A percentile compares a stretch with the other conserved stretches of the same genome.
Evolutionary conservation across 345 rosid species (phyloP).

Genomic region (Syzygium oleosum): DNA sequence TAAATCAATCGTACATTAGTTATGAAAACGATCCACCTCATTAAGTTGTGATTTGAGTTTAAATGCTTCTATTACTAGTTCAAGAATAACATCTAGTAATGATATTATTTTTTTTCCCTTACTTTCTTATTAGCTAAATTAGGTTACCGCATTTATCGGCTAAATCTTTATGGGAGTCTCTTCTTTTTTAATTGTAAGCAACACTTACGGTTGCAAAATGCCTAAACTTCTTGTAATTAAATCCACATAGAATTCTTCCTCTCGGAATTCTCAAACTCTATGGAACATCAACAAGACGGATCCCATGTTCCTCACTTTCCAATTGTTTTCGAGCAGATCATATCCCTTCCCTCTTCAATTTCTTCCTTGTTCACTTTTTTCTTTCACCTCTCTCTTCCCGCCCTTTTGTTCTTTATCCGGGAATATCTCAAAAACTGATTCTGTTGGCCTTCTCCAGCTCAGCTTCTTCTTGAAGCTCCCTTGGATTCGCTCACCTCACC

Average conservation of each 20-base stretch:
- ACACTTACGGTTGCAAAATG: too few species aligned
- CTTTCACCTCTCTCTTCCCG: too few species aligned
- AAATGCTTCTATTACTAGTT: not conserved
- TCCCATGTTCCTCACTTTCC: not conserved
- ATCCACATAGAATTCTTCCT: not conserved
- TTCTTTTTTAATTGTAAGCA: not conserved
- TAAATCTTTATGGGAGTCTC: not conserved
- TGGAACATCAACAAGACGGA: not conserved
- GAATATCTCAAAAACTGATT: too few species aligned
- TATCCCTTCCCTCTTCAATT: too few species aligned
- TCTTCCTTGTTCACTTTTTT: too few species aligned
- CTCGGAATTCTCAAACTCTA: not conserved
- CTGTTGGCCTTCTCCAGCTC: too few species aligned
- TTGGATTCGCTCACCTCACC: too few species aligned
- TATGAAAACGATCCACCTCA: not conserved
- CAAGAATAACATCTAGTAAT: not conserved
- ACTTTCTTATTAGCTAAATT: not conserved
- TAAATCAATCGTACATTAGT: too few species aligned
- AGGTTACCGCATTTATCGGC: not conserved
- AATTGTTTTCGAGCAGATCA: not conserved
- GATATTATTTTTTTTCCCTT: not conserved
- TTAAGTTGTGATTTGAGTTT: not conserved
- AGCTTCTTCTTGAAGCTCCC: too few species aligned
- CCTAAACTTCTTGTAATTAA: not conserved
- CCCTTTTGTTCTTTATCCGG: too few species aligned